phyloP scores from a whole-genome alignment of 768 basidiomycete species.

The Lanmaoa rubissima region DNA sequence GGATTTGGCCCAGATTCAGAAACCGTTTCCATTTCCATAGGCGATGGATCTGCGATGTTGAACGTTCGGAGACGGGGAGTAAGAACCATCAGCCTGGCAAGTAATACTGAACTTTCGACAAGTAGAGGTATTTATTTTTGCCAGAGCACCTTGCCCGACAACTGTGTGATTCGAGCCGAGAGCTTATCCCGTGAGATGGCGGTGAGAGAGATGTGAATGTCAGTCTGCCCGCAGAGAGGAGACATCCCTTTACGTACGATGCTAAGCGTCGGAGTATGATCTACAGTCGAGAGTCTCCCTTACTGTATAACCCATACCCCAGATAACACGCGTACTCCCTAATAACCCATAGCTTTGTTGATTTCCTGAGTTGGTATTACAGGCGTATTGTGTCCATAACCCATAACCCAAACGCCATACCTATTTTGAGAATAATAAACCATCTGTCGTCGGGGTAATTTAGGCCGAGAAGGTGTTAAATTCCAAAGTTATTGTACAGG shows the following conservation, averaged over 20 bases:
- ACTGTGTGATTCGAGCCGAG: slow-evolving; percentile 15
- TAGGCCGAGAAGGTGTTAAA: too few species aligned
- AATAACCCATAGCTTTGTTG: too few species aligned
- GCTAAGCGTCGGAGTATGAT: slow-evolving; percentile 15
- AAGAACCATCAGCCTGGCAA: slow-evolving; percentile 31
- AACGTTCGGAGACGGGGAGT: slow-evolving; percentile 36
- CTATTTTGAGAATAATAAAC: too few species aligned
- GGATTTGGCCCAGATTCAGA: slow-evolving; percentile 27
- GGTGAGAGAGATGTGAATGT: slow-evolving; percentile 23
- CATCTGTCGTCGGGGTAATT: too few species aligned
- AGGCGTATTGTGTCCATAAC: too few species aligned
- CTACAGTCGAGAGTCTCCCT: too few species aligned
- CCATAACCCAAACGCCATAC: too few species aligned
- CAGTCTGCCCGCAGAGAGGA: slow-evolving; percentile 19
- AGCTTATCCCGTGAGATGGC: slow-evolving; percentile 15
- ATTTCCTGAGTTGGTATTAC: too few species aligned
- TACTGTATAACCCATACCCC: too few species aligned
- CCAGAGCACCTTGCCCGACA: slow-evolving; percentile 15
- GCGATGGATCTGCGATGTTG: slow-evolving; percentile 31
- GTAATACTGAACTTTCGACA: slow-evolving; percentile 10
- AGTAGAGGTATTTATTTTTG: slow-evolving; percentile 19
- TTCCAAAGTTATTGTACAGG: too few species aligned
- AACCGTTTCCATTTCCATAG: slow-evolving; percentile 32
- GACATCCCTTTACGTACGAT: slow-evolving; percentile 26
- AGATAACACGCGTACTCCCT: too few species aligned